Percentiles rank a stretch among this genome's conserved stretches.
Evolutionary conservation across 2,329 filamentous ascomycete genomes (phyloP).

Genomic region (Neocucurbitaria cava): DNA sequence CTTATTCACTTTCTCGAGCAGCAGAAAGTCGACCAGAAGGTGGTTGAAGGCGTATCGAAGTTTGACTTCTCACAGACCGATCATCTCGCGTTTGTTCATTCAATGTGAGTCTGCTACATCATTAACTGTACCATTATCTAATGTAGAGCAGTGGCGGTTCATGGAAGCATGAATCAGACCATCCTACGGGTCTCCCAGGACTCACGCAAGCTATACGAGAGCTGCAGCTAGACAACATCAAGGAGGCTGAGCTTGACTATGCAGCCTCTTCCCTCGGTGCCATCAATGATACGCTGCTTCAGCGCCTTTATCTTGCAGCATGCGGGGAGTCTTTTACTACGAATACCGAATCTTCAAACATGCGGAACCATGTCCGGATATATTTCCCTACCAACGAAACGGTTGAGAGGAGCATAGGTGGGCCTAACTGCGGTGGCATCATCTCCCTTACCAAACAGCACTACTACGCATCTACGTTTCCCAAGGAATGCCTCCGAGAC

Average conservation of each 20-base stretch:
- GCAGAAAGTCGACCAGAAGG: slow-evolving; percentile 67
- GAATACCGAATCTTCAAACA: not conserved
- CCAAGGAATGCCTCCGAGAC: slow-evolving; percentile 74
- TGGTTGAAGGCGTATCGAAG: slow-evolving; percentile 71
- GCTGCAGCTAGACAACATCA: slow-evolving; percentile 39
- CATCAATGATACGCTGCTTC: slow-evolving; percentile 72
- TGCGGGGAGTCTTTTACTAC: slow-evolving; percentile 47
- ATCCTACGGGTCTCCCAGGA: slow-evolving; percentile 74
- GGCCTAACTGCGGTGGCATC: slow-evolving; percentile 71
- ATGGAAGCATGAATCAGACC: slow-evolving; percentile 45
- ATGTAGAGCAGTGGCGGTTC: slow-evolving; percentile 39
- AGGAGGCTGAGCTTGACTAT: slow-evolving; percentile 73
- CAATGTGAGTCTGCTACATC: slow-evolving; percentile 66
- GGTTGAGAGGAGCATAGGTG: slow-evolving; percentile 69
- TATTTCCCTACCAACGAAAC: slow-evolving; percentile 43
- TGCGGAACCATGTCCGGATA: slow-evolving; percentile 33
- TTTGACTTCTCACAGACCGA: slow-evolving; percentile 83
- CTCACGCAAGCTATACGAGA: slow-evolving; percentile 69
- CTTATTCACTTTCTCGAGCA: slow-evolving; percentile 74
- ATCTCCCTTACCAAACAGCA: slow-evolving; percentile 78
- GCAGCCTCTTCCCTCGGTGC: slow-evolving; percentile 83
- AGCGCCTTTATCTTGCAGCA: slow-evolving; percentile 64
- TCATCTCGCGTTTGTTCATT: slow-evolving; percentile 81
- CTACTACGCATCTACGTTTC: slow-evolving; percentile 76
- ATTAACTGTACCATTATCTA: not conserved